Conservation (phyloP, 139 green algal species). For the Picochlorum sp. region DNA sequence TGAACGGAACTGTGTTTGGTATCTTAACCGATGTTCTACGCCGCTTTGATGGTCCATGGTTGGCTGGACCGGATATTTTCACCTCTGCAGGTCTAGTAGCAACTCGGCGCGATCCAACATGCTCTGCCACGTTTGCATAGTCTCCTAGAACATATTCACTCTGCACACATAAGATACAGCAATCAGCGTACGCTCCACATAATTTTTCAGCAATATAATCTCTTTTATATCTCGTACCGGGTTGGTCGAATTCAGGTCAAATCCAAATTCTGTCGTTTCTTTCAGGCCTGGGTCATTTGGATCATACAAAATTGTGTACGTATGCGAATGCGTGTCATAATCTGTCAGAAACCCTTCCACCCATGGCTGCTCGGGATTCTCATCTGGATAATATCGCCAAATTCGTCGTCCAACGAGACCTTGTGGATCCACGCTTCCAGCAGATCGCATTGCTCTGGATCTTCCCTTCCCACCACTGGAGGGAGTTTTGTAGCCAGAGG, state of each 20-base stretch:
- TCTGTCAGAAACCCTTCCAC: conserved; percentile 34
- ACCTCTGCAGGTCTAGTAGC: conserved; percentile 5
- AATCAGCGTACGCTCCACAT: neutral
- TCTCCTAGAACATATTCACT: conserved; percentile 26
- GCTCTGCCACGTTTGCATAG: conserved; percentile 16
- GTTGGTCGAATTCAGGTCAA: conserved; percentile 14
- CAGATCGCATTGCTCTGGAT: neutral
- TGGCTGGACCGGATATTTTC: neutral
- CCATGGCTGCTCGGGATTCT: conserved; percentile 20
- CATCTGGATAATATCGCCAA: conserved; percentile 14
- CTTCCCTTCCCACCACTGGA: neutral
- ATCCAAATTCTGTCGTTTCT: conserved; percentile 25
- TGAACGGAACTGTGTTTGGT: neutral
- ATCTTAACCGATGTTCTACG: conserved; percentile 2
- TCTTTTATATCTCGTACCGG: neutral
- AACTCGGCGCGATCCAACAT: conserved; percentile 21
- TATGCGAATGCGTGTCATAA: conserved; percentile 24
- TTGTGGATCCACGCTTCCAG: conserved; percentile 6
- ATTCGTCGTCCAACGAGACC: conserved; percentile 15
- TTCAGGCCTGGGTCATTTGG: conserved; percentile 21
- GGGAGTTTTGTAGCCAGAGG: neutral
- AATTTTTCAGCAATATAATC: neutral
- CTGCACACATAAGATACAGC: neutral
- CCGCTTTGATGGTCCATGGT: conserved; percentile 2
- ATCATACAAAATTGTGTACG: conserved; percentile 30